A percentile compares a stretch with the other conserved stretches of the same genome.
Evolutionary conservation across 805 yeast species (phyloP).

Genomic region (Vanderwaltozyma verrucispora): DNA sequence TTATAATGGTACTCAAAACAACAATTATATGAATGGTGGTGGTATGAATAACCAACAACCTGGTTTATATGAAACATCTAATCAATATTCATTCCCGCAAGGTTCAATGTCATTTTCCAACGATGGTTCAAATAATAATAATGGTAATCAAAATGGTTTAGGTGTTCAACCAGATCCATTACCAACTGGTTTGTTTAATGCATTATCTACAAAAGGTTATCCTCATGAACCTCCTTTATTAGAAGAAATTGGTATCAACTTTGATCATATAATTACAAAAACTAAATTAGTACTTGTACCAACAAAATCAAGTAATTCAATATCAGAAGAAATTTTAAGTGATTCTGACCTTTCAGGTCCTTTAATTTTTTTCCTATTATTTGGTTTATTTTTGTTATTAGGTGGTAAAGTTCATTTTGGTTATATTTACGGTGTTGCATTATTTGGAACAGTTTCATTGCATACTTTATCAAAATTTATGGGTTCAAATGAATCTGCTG

Average conservation of each 20-base stretch:
- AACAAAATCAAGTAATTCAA: constrained; percentile 34
- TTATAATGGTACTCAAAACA: too few relatives aligned
- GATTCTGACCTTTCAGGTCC: constrained; percentile 97
- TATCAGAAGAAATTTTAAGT: constrained; percentile 61
- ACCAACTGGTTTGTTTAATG: constrained; percentile 74
- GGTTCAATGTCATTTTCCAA: constrained; percentile 30
- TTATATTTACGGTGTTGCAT: constrained; percentile 90
- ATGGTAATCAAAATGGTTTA: constrained; percentile 7
- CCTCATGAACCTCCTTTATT: constrained; percentile 90
- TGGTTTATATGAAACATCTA: constrained; percentile 11
- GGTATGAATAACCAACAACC: not conserved
- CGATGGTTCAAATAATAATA: constrained; percentile 6
- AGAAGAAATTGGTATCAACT: constrained; percentile 90
- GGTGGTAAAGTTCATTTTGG: constrained; percentile 96
- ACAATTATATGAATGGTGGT: not conserved
- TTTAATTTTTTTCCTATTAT: constrained; percentile 71
- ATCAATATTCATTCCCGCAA: constrained; percentile 25
- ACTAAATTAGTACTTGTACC: constrained; percentile 84
- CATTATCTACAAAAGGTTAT: constrained; percentile 87
- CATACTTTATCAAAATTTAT: constrained; percentile 80
- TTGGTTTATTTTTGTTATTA: constrained; percentile 71
- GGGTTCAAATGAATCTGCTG: constrained; percentile 43
- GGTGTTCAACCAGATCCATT: constrained; percentile 32
- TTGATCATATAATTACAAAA: constrained; percentile 73
- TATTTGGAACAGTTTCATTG: constrained; percentile 78